Percentiles rank a stretch among this genome's conserved stretches.
phyloP scores from a whole-genome alignment of 2,329 filamentous ascomycete species.

The Epichloe festucae region DNA sequence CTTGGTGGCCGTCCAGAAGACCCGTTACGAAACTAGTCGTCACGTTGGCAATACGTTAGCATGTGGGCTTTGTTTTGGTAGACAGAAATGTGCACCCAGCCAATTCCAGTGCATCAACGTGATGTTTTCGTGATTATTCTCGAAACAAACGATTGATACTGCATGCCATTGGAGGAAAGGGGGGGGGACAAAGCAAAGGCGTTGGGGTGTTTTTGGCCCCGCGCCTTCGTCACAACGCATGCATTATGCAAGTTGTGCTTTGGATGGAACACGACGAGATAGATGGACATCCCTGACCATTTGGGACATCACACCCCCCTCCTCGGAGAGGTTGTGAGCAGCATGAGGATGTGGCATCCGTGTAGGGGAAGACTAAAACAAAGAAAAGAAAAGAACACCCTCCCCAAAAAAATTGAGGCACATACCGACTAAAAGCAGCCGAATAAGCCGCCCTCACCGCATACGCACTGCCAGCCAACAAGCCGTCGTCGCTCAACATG shows the following conservation, averaged over 20 bases:
- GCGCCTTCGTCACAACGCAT: neutral
- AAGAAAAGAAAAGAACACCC: neutral
- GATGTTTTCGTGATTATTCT: neutral
- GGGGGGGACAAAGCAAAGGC: neutral
- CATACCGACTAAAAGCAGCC: constrained; percentile 60
- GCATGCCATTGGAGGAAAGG: neutral
- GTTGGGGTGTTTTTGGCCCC: neutral
- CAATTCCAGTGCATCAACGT: neutral
- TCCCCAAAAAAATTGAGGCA: constrained; percentile 7
- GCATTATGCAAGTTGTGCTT: neutral
- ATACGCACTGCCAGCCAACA: constrained; percentile 34
- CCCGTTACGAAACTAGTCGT: constrained; percentile 60
- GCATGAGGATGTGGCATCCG: neutral
- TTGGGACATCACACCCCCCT: neutral
- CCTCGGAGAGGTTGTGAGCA: neutral
- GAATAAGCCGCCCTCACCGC: constrained; percentile 58
- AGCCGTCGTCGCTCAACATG: constrained; percentile 47
- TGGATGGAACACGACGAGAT: neutral
- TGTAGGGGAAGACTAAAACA: neutral
- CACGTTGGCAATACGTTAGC: neutral
- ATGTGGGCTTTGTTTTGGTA: neutral
- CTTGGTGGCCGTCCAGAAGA: constrained; percentile 60
- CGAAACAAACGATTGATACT: neutral
- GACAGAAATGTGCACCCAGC: neutral
- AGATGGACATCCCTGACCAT: too few species aligned